Conservation (phyloP, 2,329 filamentous ascomycete species). For the Colletotrichum ledebouriae region DNA sequence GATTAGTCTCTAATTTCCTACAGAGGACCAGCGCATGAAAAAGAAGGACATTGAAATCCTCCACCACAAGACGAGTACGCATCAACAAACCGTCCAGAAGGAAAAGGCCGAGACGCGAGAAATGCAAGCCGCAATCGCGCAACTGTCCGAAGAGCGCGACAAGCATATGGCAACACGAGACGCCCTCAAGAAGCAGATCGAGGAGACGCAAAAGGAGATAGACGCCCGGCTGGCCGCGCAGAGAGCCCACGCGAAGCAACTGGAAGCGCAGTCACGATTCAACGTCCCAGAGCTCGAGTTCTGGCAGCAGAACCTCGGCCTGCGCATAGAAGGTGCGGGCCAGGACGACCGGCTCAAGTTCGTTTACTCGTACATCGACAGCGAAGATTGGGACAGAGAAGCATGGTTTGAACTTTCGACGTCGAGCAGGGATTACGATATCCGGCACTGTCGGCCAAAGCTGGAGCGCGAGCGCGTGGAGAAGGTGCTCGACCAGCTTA, state of each 20-base stretch:
- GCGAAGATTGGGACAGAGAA: constrained; percentile 88
- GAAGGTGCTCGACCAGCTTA: constrained; percentile 81
- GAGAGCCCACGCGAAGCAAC: constrained; percentile 76
- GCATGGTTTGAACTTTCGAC: constrained; percentile 95
- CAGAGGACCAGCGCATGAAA: constrained; percentile 93
- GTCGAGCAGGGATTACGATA: constrained; percentile 84
- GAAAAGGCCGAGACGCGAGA: constrained; percentile 83
- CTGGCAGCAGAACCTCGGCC: constrained; percentile 91
- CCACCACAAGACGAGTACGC: constrained; percentile 76
- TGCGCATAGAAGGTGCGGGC: constrained; percentile 91
- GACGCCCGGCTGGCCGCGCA: constrained; percentile 79
- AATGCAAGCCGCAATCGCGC: constrained; percentile 74
- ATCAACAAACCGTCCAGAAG: constrained; percentile 81
- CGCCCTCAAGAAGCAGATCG: constrained; percentile 71
- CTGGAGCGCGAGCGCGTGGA: constrained; percentile 84
- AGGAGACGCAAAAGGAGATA: constrained; percentile 77
- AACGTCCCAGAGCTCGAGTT: constrained; percentile 96
- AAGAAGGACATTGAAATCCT: constrained; percentile 89
- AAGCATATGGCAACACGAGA: constrained; percentile 70
- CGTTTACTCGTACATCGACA: constrained; percentile 87
- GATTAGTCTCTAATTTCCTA: constrained; percentile 7
- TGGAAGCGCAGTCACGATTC: constrained; percentile 87
- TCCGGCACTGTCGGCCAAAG: constrained; percentile 85
- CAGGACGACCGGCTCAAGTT: constrained; percentile 90
- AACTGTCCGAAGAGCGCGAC: constrained; percentile 72